Evolutionary conservation across 768 basidiomycete species (phyloP), one percentile per base, ranked within the genome.

Genomic region (Pseudohyphozyma bogoriensis): DNA sequence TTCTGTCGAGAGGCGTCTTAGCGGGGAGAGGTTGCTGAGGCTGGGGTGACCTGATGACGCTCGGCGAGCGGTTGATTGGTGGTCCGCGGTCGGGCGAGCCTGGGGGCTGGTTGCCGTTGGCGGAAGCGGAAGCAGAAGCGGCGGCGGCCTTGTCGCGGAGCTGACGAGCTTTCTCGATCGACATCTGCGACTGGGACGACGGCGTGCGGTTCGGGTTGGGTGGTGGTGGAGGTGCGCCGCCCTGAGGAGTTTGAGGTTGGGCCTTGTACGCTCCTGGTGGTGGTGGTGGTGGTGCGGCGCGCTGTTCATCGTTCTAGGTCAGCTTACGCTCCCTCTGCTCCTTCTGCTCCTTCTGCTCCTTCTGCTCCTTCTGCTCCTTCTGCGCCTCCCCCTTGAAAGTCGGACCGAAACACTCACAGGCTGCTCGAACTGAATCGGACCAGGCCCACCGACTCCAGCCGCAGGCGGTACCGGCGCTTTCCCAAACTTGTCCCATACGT

Each of bases 1-100:
- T 89, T 55, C 89, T 85, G 77, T 93, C 90, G 55, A 93, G 82
- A 6, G 85, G 67, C 76, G 0, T 42, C 11, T 86, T 83, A 4
- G 87, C 84, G 1, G 87, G 80, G 0, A 87, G 88, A 0, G 85
- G 83, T 28, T 89, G 85, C 8, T 86, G 83, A 70, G 86, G 86
- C 18, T 83, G 72, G 15, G 79, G 75, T 16, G 40, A 42, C 1
- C 7, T n/a, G 10, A 18, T 18, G 2, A n/a, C 40, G 24, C 40
- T 42, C 20, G 40, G 20, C 8, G 40, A 20, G 10, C 40, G 40
- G 40, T 42, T n/a, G 40, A 42, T n/a, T n/a, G n/a, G n/a, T n/a
- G n/a, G n/a, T 56, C 70, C 55, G 22, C 70, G 66, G 5, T 71
- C 57, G 55, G 76, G 67, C 42, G 74, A 69, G 56, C 68, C 20